Base-by-base conservation (phyloP, 306 rosid species). In the Rosa lucieae region DNA sequence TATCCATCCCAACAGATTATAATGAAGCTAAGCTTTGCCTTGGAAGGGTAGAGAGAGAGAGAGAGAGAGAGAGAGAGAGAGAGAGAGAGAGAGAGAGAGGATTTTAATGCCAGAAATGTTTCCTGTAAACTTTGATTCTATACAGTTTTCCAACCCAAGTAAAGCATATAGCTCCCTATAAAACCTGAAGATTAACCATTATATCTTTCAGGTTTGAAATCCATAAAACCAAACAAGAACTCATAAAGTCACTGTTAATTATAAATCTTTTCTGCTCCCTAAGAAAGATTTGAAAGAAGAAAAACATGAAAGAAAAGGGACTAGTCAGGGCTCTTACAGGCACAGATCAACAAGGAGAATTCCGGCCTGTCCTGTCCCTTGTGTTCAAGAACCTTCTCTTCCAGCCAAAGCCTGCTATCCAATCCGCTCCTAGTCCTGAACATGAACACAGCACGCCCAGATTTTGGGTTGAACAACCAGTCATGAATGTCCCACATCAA, bases 401-500 rank as follows among this genome's bases (percentile, higher is more conserved):
- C 99, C 82, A 96, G 75, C 99, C 99, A 93, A 1, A 96, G 78
- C 83, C 99, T 88, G 68, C 90, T 91, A 46, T 93, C 89, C 70
- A 89, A 73, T 5, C 98, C 97, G 77, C 89, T 91, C 44, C 99
- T 93, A 9, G 94, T 96, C 46, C 97, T 87, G 77, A 96, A 93
- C 97, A 96, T 79, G 79, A 93, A 93, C 44, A 89, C 90, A 0
- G 89, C 96, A 47, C 78, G 73, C 9, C 86, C 94, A 5, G 83
- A 72, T 13, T 49, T 79, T 4, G 85, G 78, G 56, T 87, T 89
- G 82, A 91, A 91, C 44, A 96, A 48, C 99, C 99, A 96, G 71
- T 88, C 96, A 75, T 96, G 96, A 59, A 96, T 86, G 46, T 96
- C 99, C 99, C 99, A 96, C 99, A 96, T 87, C 91, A 96, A 77